phyloP scores from a whole-genome alignment of 2,329 filamentous ascomycete genomes.

The Cercospora citrullina region DNA sequence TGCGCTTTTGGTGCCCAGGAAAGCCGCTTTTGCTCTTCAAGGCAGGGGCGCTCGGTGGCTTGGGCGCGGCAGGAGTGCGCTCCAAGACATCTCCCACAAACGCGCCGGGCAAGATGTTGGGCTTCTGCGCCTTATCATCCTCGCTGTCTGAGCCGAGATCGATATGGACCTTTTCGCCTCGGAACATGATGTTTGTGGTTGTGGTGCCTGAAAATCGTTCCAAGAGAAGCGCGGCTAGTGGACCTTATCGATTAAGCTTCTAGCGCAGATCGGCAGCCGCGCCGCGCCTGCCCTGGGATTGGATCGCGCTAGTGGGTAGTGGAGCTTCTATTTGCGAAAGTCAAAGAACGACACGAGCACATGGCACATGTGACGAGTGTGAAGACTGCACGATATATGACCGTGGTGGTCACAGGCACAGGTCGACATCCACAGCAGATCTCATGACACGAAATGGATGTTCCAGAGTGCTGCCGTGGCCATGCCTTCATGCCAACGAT shows the following conservation, averaged over 20 bases:
- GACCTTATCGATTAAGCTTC: background rate
- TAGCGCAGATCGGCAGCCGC: background rate
- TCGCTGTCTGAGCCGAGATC: constrained; percentile 55
- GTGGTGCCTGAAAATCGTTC: constrained; percentile 2
- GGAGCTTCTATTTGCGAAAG: background rate
- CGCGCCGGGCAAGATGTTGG: constrained; percentile 29
- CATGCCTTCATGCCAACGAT: background rate
- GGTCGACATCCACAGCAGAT: background rate
- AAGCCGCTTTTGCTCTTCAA: constrained; percentile 67
- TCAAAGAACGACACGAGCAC: background rate
- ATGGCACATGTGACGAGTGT: background rate
- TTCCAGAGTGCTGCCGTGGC: background rate
- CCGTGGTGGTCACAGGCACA: background rate
- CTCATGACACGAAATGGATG: background rate
- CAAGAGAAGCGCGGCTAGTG: constrained; percentile 1
- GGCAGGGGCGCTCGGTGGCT: constrained; percentile 63
- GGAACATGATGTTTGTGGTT: constrained; percentile 40
- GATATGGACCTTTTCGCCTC: constrained; percentile 62
- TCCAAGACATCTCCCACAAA: constrained; percentile 79
- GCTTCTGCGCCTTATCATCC: constrained; percentile 19
- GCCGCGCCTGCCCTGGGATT: background rate
- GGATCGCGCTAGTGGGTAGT: background rate
- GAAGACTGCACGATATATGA: background rate
- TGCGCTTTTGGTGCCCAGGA: constrained; percentile 81
- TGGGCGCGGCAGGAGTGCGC: constrained; percentile 60